Evolutionary conservation across 768 basidiomycete genomes (phyloP), one percentile per base, ranked within the genome.

Genomic region (Pisolithus orientalis): DNA sequence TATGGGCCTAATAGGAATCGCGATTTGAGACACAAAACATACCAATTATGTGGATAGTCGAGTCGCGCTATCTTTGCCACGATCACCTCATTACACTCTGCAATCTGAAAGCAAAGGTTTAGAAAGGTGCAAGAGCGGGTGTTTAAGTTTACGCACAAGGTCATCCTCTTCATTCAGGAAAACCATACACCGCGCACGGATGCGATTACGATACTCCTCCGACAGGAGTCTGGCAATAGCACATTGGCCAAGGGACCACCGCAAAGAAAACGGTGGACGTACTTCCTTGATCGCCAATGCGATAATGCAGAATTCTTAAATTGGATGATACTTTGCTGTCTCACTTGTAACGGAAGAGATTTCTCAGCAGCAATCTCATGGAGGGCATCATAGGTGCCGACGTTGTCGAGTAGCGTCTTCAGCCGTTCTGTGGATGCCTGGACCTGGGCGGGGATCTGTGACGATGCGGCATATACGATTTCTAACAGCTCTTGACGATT

Each of bases 231-330:
- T 93, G 59, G 51, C 49, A 58, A 49, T 49, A 42, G 34, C 34
- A 51, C 37, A 63, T 55, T 48, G 51, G 53, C 40, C 32, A 17
- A 13, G 11, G 49, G 29, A 43, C 47, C 43, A 51, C 34, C 40
- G 16, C 9, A 37, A 17, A 46, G 43, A 37, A 34, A 46, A 16
- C 24, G 57, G 34, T 13, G 34, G 34, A 34, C 78, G 63, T 57
- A 89, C 90, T 82, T 90, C 71, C 84, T 72, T 31, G 84, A 85
- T 62, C 79, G 76, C 93, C 93, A 95, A 61, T 89, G 84, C 46
- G 70, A 70, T 4, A 84, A 65, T 2, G 83, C 84, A 1, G 78
- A 76, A 59, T 94, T 94, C 71, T 94, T 94, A 72, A 94, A 87
- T 62, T 92, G 90, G 51, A 94, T 87, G 56, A 91, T 89, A 25